Evolutionary conservation across 2,329 filamentous ascomycete genomes (phyloP).

Genomic region (Ceratocystis diversiconidia): DNA sequence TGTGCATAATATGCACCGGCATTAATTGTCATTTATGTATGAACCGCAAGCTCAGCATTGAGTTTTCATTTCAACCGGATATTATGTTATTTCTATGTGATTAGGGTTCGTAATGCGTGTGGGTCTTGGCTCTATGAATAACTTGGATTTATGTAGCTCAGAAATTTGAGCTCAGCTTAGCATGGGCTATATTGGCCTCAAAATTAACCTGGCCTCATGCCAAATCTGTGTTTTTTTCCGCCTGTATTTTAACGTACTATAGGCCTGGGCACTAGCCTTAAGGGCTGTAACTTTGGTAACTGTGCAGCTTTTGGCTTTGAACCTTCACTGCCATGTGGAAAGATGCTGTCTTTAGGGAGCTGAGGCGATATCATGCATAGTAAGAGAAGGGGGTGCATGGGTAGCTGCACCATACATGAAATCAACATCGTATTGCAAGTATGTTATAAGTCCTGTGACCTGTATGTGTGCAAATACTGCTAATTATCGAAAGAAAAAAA

Average conservation of each 20-base stretch:
- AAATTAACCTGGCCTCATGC: not conserved
- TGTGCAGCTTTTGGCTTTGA: not conserved
- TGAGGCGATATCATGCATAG: not conserved
- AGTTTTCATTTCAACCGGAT: not conserved
- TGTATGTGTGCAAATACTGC: not conserved
- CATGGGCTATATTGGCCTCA: not conserved
- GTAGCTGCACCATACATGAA: not conserved
- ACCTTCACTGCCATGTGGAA: not conserved
- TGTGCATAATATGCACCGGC: not conserved
- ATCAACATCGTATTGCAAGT: not conserved
- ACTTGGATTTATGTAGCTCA: not conserved
- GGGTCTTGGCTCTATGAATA: not conserved
- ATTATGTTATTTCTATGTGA: not conserved
- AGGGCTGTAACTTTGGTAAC: not conserved
- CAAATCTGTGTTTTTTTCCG: not conserved
- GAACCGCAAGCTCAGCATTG: not conserved
- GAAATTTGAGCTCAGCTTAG: not conserved
- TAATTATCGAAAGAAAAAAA: not conserved
- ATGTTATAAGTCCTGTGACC: not conserved
- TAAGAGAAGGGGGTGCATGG: not conserved
- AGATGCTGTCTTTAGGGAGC: not conserved
- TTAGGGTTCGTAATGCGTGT: not conserved
- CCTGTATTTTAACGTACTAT: not conserved
- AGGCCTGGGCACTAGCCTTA: not conserved
- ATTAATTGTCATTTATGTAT: not conserved